Conservation (phyloP, 2,329 filamentous ascomycete genomes). For the Clonostachys rosea region DNA sequence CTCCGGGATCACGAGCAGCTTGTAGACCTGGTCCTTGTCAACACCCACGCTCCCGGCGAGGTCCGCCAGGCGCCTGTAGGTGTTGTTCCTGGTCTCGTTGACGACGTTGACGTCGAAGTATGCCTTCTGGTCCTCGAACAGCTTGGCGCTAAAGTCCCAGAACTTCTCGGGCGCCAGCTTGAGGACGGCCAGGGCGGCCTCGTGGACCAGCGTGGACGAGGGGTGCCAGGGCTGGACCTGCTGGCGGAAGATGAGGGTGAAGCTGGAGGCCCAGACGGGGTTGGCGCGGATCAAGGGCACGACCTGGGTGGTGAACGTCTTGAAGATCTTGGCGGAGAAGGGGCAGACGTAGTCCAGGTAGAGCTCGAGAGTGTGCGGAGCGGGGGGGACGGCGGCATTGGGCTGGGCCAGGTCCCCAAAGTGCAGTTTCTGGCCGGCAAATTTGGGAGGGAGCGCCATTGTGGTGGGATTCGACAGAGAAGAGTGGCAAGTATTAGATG, state of each 20-base stretch:
- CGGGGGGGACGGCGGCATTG: constrained; percentile 22
- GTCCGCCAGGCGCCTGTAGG: constrained; percentile 73
- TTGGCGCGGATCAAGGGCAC: constrained; percentile 59
- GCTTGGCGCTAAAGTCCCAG: constrained; percentile 69
- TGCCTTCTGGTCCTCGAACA: constrained; percentile 62
- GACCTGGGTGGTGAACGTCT: constrained; percentile 65
- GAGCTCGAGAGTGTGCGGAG: constrained; percentile 55
- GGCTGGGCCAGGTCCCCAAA: constrained; percentile 26
- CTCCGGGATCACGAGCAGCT: constrained; percentile 63
- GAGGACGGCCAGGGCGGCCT: constrained; percentile 79
- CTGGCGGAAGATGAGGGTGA: constrained; percentile 81
- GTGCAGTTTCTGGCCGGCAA: constrained; percentile 59
- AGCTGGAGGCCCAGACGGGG: constrained; percentile 46
- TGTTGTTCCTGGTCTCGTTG: constrained; percentile 77
- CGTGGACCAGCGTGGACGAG: constrained; percentile 73
- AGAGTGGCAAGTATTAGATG: neutral
- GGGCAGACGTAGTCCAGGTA: constrained; percentile 92
- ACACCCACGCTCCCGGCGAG: constrained; percentile 67
- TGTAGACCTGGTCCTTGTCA: constrained; percentile 65
- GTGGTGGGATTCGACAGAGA: constrained; percentile 4
- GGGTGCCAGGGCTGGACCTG: constrained; percentile 96
- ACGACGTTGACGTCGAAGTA: constrained; percentile 87
- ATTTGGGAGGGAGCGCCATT: constrained; percentile 76
- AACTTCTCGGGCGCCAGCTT: constrained; percentile 66
- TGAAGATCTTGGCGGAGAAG: constrained; percentile 65